phyloP scores from a whole-genome alignment of 1,284 basidiomycete genomes.

The Cryptococcus sp. region DNA sequence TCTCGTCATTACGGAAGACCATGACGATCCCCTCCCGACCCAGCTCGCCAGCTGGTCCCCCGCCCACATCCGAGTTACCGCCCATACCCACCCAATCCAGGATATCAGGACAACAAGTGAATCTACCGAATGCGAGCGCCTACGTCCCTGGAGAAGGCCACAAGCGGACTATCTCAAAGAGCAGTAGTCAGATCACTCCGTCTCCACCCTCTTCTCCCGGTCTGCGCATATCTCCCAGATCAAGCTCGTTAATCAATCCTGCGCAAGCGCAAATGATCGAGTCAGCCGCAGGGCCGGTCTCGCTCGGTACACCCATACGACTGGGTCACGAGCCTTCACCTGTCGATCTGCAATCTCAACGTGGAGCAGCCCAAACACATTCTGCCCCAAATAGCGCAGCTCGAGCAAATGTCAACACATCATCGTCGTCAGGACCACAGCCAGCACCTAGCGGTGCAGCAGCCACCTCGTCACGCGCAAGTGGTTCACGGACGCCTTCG shows the following conservation, averaged over 20 bases:
- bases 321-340: background rate
- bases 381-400: background rate
- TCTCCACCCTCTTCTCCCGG: background rate
- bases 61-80: slow-evolving; percentile 12
- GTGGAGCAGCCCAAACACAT: background rate
- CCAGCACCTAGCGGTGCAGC: too few relatives aligned
- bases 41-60: slow-evolving; percentile 18
- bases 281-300: background rate
- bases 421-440: too few relatives aligned
- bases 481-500: slow-evolving; percentile 41
- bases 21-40: slow-evolving; percentile 10
- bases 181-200: background rate
- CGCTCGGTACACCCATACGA: slow-evolving; percentile 1
- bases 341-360: background rate
- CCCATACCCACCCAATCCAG: slow-evolving; percentile 10
- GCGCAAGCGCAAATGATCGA: background rate
- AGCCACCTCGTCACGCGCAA: background rate
- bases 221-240: slow-evolving; percentile 13
- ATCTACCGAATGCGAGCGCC: background rate
- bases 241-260: slow-evolving; percentile 10
- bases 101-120: too few relatives aligned
- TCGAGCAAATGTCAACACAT: too few relatives aligned
- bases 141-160: background rate
- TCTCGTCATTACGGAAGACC: slow-evolving; percentile 14
- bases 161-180: background rate